These are phyloP conservation scores for Solanum gandarillasii DNA, from an alignment of 257 asterid genomes.

Conservation along the genomic window DNA sequence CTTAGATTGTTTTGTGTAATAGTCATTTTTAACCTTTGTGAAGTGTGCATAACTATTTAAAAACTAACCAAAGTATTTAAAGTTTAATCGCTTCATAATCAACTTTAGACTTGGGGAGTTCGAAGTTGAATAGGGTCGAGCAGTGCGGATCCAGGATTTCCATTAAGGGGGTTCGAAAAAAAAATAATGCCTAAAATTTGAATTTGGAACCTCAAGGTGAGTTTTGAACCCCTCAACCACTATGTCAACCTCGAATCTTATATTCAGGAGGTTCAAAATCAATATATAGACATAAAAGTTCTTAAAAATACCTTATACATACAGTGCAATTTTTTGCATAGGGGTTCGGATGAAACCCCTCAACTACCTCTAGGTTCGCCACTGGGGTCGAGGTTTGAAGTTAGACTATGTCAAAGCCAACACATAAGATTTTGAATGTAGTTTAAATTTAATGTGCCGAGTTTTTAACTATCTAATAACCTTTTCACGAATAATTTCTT, in stretches of 20 bases:
- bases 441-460: not conserved
- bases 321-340: not conserved
- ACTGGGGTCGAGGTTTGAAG: too few relatives aligned
- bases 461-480: not conserved
- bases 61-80: not conserved
- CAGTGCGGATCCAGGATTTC: too few relatives aligned
- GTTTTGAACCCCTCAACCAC: too few relatives aligned
- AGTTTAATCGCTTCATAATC: not conserved
- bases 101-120: not conserved
- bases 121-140: not conserved
- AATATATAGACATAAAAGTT: not conserved
- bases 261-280: not conserved
- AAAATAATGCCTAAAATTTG: too few relatives aligned
- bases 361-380: too few relatives aligned
- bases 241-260: too few relatives aligned
- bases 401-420: too few relatives aligned
- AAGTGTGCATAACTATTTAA: not conserved
- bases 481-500: not conserved
- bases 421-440: not conserved
- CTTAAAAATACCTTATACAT: too few relatives aligned
- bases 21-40: not conserved
- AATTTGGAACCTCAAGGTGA: too few relatives aligned
- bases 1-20: not conserved
- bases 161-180: too few relatives aligned
- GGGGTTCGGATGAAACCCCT: too few relatives aligned